Evolutionary conservation across 164 flowering plant genomes (phyloP), one percentile per base, ranked within the genome.

Genomic region (Stephania yunnanensis): DNA sequence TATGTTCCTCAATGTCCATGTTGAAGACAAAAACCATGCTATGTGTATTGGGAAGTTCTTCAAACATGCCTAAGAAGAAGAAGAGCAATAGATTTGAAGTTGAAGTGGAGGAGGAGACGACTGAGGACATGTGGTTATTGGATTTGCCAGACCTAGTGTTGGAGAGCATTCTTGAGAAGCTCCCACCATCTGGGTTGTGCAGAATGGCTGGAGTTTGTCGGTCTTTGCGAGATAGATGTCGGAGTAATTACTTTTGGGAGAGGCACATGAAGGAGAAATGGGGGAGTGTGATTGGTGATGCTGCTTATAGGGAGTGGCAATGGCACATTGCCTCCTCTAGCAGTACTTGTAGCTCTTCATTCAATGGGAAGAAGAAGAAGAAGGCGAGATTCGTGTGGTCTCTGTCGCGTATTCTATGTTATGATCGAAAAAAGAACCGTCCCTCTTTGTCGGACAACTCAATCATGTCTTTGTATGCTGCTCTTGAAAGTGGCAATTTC

Each of bases 101-200:
- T 2, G 88, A 84, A 52, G 77, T n/a, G 55, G 89, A 81, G 74
- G 83, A 73, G 61, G 89, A 81, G 74, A 83, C 71, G 61, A 70
- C 19, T 2, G 77, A 20, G 19, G 84, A 74, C 78, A 73, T 86
- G 82, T 83, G 89, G 4, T 61, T 95, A 15, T 73, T 92, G 78
- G 98, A 95, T 83, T 86, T 95, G 86, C 99, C 98, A 58, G 98
- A 95, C 25, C 75, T 92, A 79, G 88, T 82, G 13, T 75, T 95
- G 80, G 99, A 95, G 78, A 80, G 86, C 81, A 93, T 95, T 77
- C 89, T 93, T 19, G 97, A 87, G 71, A 86, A 76, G 88, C 90
- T 95, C 3, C 84, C 93, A 0, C 92, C 99, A 0, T 79, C 81
- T 7, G 91, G 87, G 46, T 88, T 95, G 42, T 86, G 87, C 68